Evolutionary conservation across 108 stramenopile species (phyloP), one percentile per base, ranked within the genome.

Genomic region (Skeletonema marinoi): DNA sequence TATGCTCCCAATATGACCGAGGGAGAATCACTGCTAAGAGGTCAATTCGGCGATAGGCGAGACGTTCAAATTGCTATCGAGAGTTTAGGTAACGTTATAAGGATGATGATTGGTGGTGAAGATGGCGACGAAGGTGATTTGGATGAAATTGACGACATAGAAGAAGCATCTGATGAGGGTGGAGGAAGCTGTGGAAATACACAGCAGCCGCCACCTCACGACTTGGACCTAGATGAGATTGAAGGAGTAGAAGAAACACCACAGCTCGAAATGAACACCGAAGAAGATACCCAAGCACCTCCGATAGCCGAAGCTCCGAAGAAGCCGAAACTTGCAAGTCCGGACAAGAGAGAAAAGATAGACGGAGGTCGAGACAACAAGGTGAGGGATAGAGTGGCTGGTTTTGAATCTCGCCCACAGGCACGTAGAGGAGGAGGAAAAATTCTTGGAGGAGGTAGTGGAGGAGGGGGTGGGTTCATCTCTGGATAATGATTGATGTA

Each of bases 61-160:
- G 82, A 83, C 70, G 82, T 83, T 10, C 82, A 83, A 39, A 83
- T 83, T 67, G 76, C 82, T 19, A 51, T 83, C 3, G 82, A 83
- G 63, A 83, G 78, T 39, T 70, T 74, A 78, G 77, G 73, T 3
- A 83, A 79, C 51, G 46, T 60, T 12, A 32, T 83, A 14, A 56
- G 82, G 42, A 75, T 83, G 74, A 64, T 83, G 32, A 31, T 83
- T 17, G 82, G 82, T 61, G 77, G 77, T 32, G 67, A 67, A 33
- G 78, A 79, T 51, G 65, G 75, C 59, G 61, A 74, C 11, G 73
- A 78, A 0, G 76, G 71, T 13, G 82, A 83, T 11, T 78, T 73
- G 36, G 69, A 79, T 30, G 78, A 83, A 48, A 35, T 79, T 25
- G 63, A 83, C 50, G 74, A 75, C 29, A 54, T n/a, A 14, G 58